Base-by-base conservation (phyloP, 2,329 filamentous ascomycete genomes). In the Pyrenophora teres region DNA sequence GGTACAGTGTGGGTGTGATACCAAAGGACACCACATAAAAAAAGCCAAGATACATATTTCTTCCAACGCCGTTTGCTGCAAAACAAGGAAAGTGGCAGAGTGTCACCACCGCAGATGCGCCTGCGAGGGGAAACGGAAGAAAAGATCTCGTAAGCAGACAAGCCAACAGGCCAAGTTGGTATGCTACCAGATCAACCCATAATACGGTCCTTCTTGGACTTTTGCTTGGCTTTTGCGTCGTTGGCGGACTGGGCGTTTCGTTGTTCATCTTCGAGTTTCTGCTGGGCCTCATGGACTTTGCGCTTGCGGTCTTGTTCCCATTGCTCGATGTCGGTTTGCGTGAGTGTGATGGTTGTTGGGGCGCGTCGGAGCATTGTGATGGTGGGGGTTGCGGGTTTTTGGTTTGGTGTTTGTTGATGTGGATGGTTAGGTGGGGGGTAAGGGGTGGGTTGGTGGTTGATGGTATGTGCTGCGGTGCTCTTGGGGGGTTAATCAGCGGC, bases 271-370 rank as follows among this genome's bases (percentile, higher is more conserved):
- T 43, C 39, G n/a, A 56, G 47, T 27, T 56, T 58, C 43, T 69
- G 63, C 43, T 70, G 59, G 31, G 60, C 55, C 46, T 71, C 69
- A 60, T 64, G 67, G 10, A 66, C 49, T 37, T 65, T 70, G 46
- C 66, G 70, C 50, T 68, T 59, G 54, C 85, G 81, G 23, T 80
- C 80, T 69, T 87, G 85, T 67, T 90, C 87, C 74, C 89, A 90
- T 46, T 82, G 78, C 33, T 86, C 85, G 33, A 90, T 80, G 71
- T 91, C 88, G 67, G 89, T 85, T 40, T 84, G 78, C 2, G 87
- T 90, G 58, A 90, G 81, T 47, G 81, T 78, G 56, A 91, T 83
- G 12, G 83, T 82, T 40, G 88, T 91, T 9, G 87, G 81, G 13
- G 84, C 81, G 39, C 87, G 83, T 62, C 86, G 84, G 61, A 88